phyloP scores from a whole-genome alignment of 257 asterid genomes.

The Ocimum tenuiflorum region DNA sequence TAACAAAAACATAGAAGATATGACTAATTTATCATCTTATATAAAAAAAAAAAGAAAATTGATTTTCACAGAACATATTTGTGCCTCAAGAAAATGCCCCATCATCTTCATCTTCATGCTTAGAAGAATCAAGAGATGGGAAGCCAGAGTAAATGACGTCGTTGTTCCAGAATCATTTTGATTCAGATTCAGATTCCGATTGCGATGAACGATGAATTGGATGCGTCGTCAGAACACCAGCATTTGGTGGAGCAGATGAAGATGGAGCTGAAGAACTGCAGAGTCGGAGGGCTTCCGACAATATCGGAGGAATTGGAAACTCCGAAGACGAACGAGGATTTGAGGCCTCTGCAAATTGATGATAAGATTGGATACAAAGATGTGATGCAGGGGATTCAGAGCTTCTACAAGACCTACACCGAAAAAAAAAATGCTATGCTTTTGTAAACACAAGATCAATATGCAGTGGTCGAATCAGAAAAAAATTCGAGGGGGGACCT shows the following conservation, averaged over 20 bases:
- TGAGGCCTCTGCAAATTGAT: constrained; percentile 57
- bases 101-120: neutral
- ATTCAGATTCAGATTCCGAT: constrained; percentile 34
- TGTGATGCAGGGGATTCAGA: constrained; percentile 53
- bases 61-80: no score
- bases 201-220: constrained; percentile 59
- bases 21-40: no score
- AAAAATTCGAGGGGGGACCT: no score
- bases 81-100: constrained; percentile 26
- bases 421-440: no score
- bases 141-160: neutral
- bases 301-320: constrained; percentile 74
- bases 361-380: constrained; percentile 65
- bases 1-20: no score
- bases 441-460: no score
- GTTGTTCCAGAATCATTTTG: constrained; percentile 9
- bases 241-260: constrained; percentile 72
- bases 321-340: constrained; percentile 48
- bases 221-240: constrained; percentile 58
- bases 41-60: no score
- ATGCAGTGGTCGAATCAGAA: no score
- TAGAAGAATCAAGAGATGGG: neutral
- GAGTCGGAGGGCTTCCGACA: constrained; percentile 62
- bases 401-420: constrained; percentile 60
- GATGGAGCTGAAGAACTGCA: constrained; percentile 58